These are phyloP conservation scores for Diophrys appendiculata DNA, from an alignment of 73 alveolate species.

Conservation along the genomic window DNA sequence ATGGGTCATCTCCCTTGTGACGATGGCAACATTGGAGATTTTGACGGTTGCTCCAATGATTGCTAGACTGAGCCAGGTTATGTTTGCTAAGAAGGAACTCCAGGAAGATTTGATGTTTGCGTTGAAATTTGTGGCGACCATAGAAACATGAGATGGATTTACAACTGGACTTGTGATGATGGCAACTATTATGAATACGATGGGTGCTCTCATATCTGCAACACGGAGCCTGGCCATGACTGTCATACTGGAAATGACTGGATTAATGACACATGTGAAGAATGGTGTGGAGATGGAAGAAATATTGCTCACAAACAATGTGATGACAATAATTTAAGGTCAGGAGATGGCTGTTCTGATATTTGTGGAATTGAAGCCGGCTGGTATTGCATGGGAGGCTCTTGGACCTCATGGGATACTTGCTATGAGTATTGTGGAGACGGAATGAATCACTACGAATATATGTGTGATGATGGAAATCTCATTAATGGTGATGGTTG, in stretches of 20 bases:
- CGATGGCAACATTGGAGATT: slow-evolving; percentile 56
- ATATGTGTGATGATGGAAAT: slow-evolving; percentile 55
- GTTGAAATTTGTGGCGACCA: slow-evolving; percentile 62
- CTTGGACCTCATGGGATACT: slow-evolving; percentile 5
- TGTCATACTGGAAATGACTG: slow-evolving; percentile 42
- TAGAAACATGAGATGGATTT: slow-evolving; percentile 20
- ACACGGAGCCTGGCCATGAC: slow-evolving; percentile 55
- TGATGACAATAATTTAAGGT: slow-evolving; percentile 12
- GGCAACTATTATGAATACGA: slow-evolving; percentile 59
- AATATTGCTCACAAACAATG: slow-evolving; percentile 20
- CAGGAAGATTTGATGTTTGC: slow-evolving; percentile 36
- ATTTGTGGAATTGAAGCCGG: slow-evolving; percentile 3
- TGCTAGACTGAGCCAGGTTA: slow-evolving; percentile 51
- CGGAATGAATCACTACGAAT: slow-evolving; percentile 24
- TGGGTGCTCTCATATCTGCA: slow-evolving; percentile 57
- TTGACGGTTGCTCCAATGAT: slow-evolving; percentile 62
- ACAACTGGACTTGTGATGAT: slow-evolving; percentile 60
- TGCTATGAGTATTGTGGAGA: slow-evolving; percentile 48
- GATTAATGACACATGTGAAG: slow-evolving; percentile 20
- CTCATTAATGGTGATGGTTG: slow-evolving; percentile 47
- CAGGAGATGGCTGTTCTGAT: slow-evolving; percentile 29
- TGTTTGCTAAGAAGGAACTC: slow-evolving; percentile 32
- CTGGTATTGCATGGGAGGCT: neutral
- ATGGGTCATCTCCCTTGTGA: slow-evolving; percentile 41
- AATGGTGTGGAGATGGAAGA: slow-evolving; percentile 52